phyloP scores from a whole-genome alignment of 2,329 filamentous ascomycete genomes.

The Graphiopsis chlorocephala region DNA sequence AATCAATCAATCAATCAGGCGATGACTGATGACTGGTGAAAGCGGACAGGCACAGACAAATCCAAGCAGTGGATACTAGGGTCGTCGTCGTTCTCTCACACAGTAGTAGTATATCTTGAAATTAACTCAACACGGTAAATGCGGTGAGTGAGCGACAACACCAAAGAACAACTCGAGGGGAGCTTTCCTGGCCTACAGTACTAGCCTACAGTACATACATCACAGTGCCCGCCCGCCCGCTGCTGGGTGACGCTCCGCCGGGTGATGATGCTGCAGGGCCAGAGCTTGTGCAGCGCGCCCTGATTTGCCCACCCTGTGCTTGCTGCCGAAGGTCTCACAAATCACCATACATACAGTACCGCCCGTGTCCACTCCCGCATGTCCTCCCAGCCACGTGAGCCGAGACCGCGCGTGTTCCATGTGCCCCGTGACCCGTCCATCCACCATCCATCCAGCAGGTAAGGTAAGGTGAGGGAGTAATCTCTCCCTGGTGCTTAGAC shows the following conservation, averaged over 20 bases:
- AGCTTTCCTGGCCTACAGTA: too few species aligned
- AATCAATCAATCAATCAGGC: background rate
- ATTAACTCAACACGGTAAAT: background rate
- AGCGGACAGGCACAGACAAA: background rate
- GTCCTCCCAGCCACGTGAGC: constrained; percentile 13
- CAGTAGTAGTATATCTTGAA: background rate
- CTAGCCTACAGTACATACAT: background rate
- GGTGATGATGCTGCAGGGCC: background rate
- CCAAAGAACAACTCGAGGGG: background rate
- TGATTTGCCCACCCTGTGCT: too few species aligned
- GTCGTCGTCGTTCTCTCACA: background rate
- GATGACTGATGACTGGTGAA: background rate
- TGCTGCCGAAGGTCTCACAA: too few species aligned
- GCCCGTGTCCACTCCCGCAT: constrained; percentile 11
- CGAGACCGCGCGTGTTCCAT: background rate
- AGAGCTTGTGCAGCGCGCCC: background rate
- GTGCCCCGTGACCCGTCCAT: background rate
- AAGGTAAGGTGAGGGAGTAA: too few species aligned
- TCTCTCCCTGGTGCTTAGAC: too few species aligned
- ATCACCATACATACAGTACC: too few species aligned
- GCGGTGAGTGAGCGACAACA: background rate
- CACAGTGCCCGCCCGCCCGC: background rate
- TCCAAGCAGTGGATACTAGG: background rate
- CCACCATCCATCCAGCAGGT: too few species aligned
- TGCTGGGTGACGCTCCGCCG: background rate